phyloP scores from a whole-genome alignment of 2,329 filamentous ascomycete species.

The Fusarium siculi region DNA sequence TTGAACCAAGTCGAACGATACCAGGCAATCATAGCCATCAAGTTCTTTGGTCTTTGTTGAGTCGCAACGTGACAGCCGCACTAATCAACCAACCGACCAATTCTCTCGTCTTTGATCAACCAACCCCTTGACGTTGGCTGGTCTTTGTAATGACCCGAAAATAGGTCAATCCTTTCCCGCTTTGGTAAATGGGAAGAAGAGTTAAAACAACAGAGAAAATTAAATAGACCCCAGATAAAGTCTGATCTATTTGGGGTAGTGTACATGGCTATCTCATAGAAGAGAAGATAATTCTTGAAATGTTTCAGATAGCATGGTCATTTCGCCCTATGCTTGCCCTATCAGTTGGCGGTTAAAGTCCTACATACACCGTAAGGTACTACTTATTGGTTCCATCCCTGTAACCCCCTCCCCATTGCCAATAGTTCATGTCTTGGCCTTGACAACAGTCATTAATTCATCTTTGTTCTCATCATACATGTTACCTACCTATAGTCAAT shows the following conservation, averaged over 20 bases:
- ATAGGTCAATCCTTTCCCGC: neutral
- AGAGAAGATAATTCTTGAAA: neutral
- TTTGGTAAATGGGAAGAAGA: neutral
- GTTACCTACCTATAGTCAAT: neutral
- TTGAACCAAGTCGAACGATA: neutral
- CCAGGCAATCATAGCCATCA: neutral
- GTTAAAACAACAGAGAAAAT: neutral
- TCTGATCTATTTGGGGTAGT: neutral
- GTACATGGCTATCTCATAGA: neutral
- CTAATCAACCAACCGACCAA: neutral
- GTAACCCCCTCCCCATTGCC: neutral
- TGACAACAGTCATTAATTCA: neutral
- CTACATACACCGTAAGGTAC: neutral
- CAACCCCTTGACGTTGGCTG: neutral
- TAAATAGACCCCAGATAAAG: neutral
- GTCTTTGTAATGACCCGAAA: neutral
- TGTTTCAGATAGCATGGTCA: neutral
- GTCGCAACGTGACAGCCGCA: neutral
- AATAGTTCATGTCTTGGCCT: neutral
- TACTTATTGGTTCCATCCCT: neutral
- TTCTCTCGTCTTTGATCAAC: neutral
- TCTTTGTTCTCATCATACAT: neutral
- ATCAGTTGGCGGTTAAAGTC: neutral
- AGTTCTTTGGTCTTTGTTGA: neutral
- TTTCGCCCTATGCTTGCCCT: neutral